Percentiles rank a stretch among this genome's conserved stretches.
These are phyloP conservation scores for Bullera alba DNA, from an alignment of 768 basidiomycete species.

Conservation along the genomic window DNA sequence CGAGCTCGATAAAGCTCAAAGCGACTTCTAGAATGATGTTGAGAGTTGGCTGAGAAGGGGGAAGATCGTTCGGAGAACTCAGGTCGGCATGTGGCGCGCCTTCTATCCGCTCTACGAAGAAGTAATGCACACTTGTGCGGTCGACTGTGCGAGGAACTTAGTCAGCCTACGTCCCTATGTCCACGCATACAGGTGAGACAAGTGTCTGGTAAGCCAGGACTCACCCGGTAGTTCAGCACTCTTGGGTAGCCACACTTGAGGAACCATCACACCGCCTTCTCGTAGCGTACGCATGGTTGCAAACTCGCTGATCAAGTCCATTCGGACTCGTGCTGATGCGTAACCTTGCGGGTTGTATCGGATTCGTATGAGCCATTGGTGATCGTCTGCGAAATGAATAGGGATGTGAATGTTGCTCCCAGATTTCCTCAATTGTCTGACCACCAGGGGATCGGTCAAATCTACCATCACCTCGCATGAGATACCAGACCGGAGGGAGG, in stretches of 20 bases:
- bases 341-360: not conserved
- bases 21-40: not conserved
- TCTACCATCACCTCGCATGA: too few species aligned
- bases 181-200: not conserved
- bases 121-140: not conserved
- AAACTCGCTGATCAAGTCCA: not conserved
- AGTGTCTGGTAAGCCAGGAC: not conserved
- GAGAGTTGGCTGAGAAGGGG: not conserved
- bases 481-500: not conserved
- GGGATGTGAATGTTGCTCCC: not conserved
- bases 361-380: not conserved
- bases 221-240: not conserved
- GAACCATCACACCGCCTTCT: not conserved
- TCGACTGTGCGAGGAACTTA: too few species aligned
- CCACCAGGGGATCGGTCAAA: not conserved
- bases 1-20: not conserved
- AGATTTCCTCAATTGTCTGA: not conserved
- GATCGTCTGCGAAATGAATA: not conserved
- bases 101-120: not conserved
- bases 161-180: not conserved
- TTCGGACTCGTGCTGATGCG: not conserved
- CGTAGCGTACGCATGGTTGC: not conserved
- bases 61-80: not conserved
- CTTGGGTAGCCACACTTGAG: not conserved
- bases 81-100: not conserved